Evolutionary conservation across 495 filamentous ascomycete species (phyloP).

Genomic region (Neurospora sp.): DNA sequence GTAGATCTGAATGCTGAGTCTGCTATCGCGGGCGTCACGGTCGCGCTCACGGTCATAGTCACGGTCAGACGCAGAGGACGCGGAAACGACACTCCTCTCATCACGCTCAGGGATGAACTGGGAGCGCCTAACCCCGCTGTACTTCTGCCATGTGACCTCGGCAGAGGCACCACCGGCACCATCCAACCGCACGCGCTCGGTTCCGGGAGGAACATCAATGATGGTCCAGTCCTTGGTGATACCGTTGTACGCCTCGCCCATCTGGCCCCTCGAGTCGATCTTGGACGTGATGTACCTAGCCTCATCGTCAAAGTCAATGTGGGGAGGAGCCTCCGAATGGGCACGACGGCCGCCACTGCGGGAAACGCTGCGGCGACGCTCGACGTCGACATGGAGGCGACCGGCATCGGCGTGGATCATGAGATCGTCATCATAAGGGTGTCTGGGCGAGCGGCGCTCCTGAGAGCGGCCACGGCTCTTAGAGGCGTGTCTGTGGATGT

Average conservation of each 20-base stretch:
- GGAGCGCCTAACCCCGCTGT: slow-evolving; percentile 62
- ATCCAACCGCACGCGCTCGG: slow-evolving; percentile 64
- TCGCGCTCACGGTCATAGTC: slow-evolving; percentile 23
- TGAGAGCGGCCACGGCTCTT: slow-evolving; percentile 19
- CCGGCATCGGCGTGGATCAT: slow-evolving; percentile 44
- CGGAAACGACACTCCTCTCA: slow-evolving; percentile 13
- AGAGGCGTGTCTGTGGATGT: slow-evolving; percentile 32
- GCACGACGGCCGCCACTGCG: slow-evolving; percentile 22
- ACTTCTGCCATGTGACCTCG: slow-evolving; percentile 65
- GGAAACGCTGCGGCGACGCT: slow-evolving; percentile 25
- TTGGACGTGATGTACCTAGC: slow-evolving; percentile 56
- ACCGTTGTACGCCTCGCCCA: slow-evolving; percentile 58
- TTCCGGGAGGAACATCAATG: slow-evolving; percentile 72
- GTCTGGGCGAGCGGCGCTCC: slow-evolving; percentile 22
- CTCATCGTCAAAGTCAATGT: slow-evolving; percentile 41
- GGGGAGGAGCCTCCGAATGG: slow-evolving; percentile 37
- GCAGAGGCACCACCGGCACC: slow-evolving; percentile 55
- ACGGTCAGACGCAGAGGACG: slow-evolving; percentile 21
- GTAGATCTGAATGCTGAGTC: slow-evolving; percentile 35
- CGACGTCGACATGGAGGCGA: slow-evolving; percentile 46
- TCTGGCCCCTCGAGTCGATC: slow-evolving; percentile 46
- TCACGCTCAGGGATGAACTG: slow-evolving; percentile 51
- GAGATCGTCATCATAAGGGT: slow-evolving; percentile 29
- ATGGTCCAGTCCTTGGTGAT: slow-evolving; percentile 64
- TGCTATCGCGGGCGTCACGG: slow-evolving; percentile 15